Evolutionary conservation across 495 filamentous ascomycete genomes (phyloP), one percentile per base, ranked within the genome.

Genomic region (Podospora anserina): DNA sequence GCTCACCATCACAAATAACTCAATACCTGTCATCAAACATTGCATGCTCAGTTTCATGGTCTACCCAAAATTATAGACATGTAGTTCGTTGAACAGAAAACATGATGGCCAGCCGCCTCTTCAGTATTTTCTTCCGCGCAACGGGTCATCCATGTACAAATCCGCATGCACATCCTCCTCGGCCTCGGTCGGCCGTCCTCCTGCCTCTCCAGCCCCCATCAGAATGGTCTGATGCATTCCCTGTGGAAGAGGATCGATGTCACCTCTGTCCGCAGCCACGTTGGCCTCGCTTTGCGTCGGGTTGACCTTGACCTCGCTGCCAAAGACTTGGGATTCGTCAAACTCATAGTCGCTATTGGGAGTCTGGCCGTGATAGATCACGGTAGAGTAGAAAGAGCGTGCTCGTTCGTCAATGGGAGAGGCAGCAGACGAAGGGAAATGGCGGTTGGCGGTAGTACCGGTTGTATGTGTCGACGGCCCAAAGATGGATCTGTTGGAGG

Each of bases 251-350:
- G 74, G 75, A 39, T 77, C 75, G 2, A 66, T 53, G n/a, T 76
- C 75, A 3, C 53, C 61, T 32, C 75, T 69, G 32, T 77, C 75
- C 0, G 75, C 75, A 15, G 63, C 69, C 1, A 77, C 75, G 32
- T 76, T 64, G 5, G 70, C 75, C 65, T 77, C 75, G 69, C 68
- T 71, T 61, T 72, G 67, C 39, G 75, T 74, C 15, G 75, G 74
- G 62, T 76, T 76, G n/a, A 34, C 70, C 49, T 76, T 72, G 44
- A 77, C 63, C 39, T 74, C 74, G 54, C 67, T 15, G 26, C 65
- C 72, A 56, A 71, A 67, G 49, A 67, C 65, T 23, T 67, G 62
- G 49, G 16, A 32, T 19, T 49, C 66, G 16, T 54, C 20, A n/a
- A 68, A 58, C 53, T 66, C 44, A 19, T 66, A 39, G 69, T 59